Evolutionary conservation across 108 stramenopile species (phyloP).

Genomic region (Pseudonitzschia pungens): DNA sequence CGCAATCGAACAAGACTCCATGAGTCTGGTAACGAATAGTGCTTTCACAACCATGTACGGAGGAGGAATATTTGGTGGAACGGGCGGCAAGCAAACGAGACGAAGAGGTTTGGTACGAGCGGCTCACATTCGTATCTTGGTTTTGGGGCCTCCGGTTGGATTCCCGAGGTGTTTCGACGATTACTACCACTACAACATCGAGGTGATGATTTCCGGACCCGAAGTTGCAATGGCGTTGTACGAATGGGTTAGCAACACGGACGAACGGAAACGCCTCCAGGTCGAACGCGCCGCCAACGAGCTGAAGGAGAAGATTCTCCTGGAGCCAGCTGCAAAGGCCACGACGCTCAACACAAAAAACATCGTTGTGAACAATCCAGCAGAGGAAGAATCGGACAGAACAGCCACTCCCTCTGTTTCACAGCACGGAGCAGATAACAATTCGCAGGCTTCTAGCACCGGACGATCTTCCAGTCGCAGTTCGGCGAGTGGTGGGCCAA

Average conservation of each 20-base stretch:
- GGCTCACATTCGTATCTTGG: slow-evolving; percentile 51
- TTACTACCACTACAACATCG: slow-evolving; percentile 63
- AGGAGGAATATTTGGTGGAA: background rate
- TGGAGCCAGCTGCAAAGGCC: slow-evolving; percentile 2
- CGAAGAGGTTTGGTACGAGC: slow-evolving; percentile 15
- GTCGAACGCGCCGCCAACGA: slow-evolving; percentile 53
- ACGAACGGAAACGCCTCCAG: slow-evolving; percentile 50
- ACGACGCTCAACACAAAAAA: slow-evolving; percentile 4
- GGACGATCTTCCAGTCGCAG: slow-evolving; percentile 20
- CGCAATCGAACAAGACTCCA: background rate
- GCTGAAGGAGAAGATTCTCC: slow-evolving; percentile 32
- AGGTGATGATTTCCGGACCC: slow-evolving; percentile 64
- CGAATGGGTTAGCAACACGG: slow-evolving; percentile 50
- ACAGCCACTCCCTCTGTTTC: background rate
- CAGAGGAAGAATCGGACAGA: background rate
- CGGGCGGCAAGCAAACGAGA: background rate
- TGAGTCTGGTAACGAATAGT: slow-evolving; percentile 2
- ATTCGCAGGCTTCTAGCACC: slow-evolving; percentile 15
- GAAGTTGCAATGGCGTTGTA: slow-evolving; percentile 54
- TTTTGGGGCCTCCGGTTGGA: slow-evolving; percentile 63
- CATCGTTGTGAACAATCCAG: background rate
- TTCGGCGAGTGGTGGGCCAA: slow-evolving; percentile 3
- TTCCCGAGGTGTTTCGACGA: slow-evolving; percentile 64
- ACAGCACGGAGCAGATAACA: slow-evolving; percentile 1
- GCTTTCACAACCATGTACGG: background rate